Evolutionary conservation across 306 rosid species (phyloP).

Genomic region (Casuarina glauca): DNA sequence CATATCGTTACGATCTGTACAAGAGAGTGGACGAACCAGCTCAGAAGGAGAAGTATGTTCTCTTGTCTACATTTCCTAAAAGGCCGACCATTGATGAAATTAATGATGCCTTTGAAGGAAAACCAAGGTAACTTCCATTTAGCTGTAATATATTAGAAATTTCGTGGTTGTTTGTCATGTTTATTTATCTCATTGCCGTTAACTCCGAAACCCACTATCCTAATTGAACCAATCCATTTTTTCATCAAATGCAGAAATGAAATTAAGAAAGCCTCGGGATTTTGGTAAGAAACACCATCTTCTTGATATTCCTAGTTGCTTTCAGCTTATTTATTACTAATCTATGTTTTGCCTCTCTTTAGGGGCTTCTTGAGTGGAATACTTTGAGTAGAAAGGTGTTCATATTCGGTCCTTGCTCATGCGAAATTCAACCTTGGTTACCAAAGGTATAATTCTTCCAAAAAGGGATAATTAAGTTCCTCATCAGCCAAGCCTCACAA

Average conservation of each 20-base stretch:
- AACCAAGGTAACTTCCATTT: conserved; percentile 46
- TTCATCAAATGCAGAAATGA: conserved; percentile 37
- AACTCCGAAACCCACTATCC: conserved; percentile 1
- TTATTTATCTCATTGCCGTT: conserved; percentile 12
- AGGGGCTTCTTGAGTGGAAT: conserved; percentile 46
- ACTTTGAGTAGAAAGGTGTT: conserved; percentile 12
- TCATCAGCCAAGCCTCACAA: background rate
- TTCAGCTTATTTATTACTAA: background rate
- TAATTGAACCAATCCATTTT: conserved; percentile 26
- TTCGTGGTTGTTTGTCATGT: conserved; percentile 5
- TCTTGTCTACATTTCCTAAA: conserved; percentile 55
- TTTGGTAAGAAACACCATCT: conserved; percentile 38
- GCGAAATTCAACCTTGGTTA: background rate
- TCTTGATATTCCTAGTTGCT: background rate
- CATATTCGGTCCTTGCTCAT: background rate
- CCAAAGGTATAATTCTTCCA: background rate
- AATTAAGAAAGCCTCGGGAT: conserved; percentile 38
- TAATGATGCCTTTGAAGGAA: conserved; percentile 71
- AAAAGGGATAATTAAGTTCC: background rate
- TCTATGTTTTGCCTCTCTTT: background rate
- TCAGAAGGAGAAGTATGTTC: conserved; percentile 69
- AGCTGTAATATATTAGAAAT: background rate
- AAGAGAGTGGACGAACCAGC: conserved; percentile 77
- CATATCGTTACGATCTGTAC: conserved; percentile 69
- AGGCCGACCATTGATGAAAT: conserved; percentile 71